phyloP scores from a whole-genome alignment of 2,329 filamentous ascomycete genomes.

The Neocatenulostroma microsporum region DNA sequence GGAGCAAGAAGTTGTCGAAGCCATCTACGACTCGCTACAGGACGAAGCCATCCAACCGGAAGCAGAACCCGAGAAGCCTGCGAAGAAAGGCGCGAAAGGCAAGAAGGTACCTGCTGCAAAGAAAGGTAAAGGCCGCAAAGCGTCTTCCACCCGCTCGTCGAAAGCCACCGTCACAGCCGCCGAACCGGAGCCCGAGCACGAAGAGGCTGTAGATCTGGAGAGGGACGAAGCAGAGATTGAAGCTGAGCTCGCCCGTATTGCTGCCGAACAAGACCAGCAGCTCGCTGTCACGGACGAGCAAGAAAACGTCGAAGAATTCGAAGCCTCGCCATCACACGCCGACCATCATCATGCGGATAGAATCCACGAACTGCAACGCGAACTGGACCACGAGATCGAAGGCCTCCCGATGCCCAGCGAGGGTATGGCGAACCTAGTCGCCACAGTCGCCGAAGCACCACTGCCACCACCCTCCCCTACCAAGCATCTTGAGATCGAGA shows the following conservation, averaged over 20 bases:
- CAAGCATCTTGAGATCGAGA: background rate
- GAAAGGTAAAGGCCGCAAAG: constrained; percentile 24
- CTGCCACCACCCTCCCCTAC: constrained; percentile 8
- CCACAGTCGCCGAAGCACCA: constrained; percentile 6
- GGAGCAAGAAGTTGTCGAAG: constrained; percentile 1
- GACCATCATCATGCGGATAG: constrained; percentile 8
- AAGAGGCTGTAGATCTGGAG: constrained; percentile 10
- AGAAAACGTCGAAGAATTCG: constrained; percentile 29
- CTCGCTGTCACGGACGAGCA: constrained; percentile 19
- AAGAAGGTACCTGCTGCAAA: constrained; percentile 19
- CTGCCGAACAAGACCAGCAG: constrained; percentile 16
- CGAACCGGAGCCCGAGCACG: constrained; percentile 13
- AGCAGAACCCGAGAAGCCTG: constrained; percentile 12
- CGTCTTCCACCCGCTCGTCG: constrained; percentile 19
- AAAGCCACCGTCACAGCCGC: constrained; percentile 15
- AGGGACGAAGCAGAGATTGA: constrained; percentile 27
- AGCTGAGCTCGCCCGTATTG: constrained; percentile 26
- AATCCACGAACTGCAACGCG: constrained; percentile 16
- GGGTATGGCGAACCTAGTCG: constrained; percentile 8
- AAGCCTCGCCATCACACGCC: constrained; percentile 26
- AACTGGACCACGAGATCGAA: constrained; percentile 14
- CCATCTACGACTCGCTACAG: background rate
- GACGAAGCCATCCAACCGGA: too few species aligned
- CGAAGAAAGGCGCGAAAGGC: constrained; percentile 5
- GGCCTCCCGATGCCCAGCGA: constrained; percentile 7